Conservation (phyloP, 306 rosid species). For the Prinsepia uniflora region DNA sequence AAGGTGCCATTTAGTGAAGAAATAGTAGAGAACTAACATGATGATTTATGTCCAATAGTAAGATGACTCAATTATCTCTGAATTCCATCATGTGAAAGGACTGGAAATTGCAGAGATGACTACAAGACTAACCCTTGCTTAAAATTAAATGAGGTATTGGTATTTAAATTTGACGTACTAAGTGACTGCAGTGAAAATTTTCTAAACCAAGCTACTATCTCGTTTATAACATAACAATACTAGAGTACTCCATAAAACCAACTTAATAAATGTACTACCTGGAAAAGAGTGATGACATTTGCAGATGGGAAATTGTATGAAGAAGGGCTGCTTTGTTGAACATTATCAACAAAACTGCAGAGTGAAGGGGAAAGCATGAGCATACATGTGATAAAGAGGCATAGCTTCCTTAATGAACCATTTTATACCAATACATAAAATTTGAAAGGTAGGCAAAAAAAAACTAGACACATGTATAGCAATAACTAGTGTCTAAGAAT, state of each 20-base stretch:
- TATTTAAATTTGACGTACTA: not conserved
- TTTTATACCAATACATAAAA: not conserved
- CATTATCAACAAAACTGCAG: constrained; percentile 61
- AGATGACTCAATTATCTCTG: not conserved
- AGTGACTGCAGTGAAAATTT: not conserved
- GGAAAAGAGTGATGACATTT: constrained; percentile 59
- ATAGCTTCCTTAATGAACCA: not conserved
- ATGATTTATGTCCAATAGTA: too few species aligned
- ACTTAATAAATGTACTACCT: constrained; percentile 43
- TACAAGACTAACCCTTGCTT: not conserved
- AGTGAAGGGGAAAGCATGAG: constrained; percentile 16
- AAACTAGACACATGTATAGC: not conserved
- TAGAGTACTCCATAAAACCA: not conserved
- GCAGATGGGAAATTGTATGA: constrained; percentile 54
- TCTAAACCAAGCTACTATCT: constrained; percentile 9
- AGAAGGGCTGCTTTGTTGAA: constrained; percentile 81
- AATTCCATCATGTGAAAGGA: not conserved
- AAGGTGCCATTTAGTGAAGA: not conserved
- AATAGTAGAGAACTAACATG: not conserved
- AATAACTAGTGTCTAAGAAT: not conserved
- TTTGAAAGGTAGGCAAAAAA: not conserved
- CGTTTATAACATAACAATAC: not conserved
- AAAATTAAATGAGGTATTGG: not conserved
- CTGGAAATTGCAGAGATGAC: not conserved
- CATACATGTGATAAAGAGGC: constrained; percentile 9